Base-by-base conservation (phyloP, 2,329 filamentous ascomycete genomes). In the Alternaria rosae region DNA sequence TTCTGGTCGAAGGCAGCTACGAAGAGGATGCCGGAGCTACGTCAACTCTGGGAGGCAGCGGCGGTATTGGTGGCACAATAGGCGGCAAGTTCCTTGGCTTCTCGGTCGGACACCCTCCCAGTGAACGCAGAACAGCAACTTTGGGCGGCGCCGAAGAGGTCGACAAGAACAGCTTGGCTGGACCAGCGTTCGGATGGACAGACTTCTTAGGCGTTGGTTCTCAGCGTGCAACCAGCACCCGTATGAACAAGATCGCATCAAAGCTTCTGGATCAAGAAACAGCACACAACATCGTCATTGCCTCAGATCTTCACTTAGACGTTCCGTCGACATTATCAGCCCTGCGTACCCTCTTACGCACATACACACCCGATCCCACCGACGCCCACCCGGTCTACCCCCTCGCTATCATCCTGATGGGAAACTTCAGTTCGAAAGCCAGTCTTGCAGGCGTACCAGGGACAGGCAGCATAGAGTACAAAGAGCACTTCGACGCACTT, bases 1-100 rank as follows among this genome's bases (percentile, higher is more conserved):
- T 98, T 4, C 85, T 99, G 0, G 88, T 97, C 0, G 95, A 99
- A 72, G 95, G 95, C 7, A 89, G 94, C n/a, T 99, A 99, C 74
- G 93, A 97, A 76, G 95, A 98, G 77, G 93, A 97, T 15, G 89
- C 89, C 20, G 89, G 88, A 0, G 77, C 75, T 20, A 78, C 87
- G 0, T 78, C 76, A 42, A 78, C 80, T 2, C 84, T 96, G 5
- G 91, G 92, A 53, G 90, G 91, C 6, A 91, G 88, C 66, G 91
- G 88, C 50, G 94, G 94, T 43, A 89, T 97, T 25, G 94, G 94
- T 42, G 94, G 94, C 13, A 92, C 91, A 0, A 92, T 98, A 59
- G 93, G 93, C n/a, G 95, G 95, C 6, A 91, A 89, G 52, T 97
- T 99, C 70, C 87, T 97, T 59, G 94, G 90, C 0, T 94, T 97